These are phyloP conservation scores for Chrysanthemum makinoi DNA, from an alignment of 129 eudicot species.

Conservation along the genomic window DNA sequence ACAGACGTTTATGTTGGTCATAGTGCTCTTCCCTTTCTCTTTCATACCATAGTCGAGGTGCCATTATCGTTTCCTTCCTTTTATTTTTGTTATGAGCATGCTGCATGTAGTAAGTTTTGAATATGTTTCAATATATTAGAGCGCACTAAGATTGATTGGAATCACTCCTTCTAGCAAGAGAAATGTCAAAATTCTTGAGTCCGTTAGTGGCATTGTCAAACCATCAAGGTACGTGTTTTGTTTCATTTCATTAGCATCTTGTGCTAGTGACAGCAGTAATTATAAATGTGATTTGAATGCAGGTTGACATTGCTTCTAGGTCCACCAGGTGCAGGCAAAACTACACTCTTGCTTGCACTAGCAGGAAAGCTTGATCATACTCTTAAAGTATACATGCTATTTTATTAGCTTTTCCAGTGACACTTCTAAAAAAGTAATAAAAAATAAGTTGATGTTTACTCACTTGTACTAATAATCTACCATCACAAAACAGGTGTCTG, in stretches of 20 bases:
- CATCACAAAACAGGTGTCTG: conserved; percentile 27
- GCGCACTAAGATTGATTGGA: conserved; percentile 11
- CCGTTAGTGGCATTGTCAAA: conserved; percentile 63
- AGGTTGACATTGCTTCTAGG: conserved; percentile 37
- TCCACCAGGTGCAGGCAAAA: conserved; percentile 40
- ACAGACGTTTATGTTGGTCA: conserved; percentile 42
- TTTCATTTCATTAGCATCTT: neutral
- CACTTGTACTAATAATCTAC: neutral
- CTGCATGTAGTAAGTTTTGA: neutral
- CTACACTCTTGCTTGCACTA: conserved; percentile 31
- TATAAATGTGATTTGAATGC: conserved; percentile 4
- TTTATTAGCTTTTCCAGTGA: too few species aligned
- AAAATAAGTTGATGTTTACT: neutral
- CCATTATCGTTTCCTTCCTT: neutral
- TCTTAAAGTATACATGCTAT: conserved; percentile 21
- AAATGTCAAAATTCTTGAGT: conserved; percentile 56
- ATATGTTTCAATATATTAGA: conserved; percentile 1
- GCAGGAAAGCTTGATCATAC: conserved; percentile 32
- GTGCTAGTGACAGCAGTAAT: neutral
- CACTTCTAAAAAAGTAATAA: neutral
- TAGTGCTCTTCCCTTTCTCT: conserved; percentile 39
- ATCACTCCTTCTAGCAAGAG: conserved; percentile 66
- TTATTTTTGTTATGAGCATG: neutral
- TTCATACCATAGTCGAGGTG: conserved; percentile 42
- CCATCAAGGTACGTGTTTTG: conserved; percentile 58